Percentiles rank a stretch among this genome's conserved stretches.
Evolutionary conservation across 208 protist genomes (phyloP).

Genomic region (Trypanosoma lewisi): DNA sequence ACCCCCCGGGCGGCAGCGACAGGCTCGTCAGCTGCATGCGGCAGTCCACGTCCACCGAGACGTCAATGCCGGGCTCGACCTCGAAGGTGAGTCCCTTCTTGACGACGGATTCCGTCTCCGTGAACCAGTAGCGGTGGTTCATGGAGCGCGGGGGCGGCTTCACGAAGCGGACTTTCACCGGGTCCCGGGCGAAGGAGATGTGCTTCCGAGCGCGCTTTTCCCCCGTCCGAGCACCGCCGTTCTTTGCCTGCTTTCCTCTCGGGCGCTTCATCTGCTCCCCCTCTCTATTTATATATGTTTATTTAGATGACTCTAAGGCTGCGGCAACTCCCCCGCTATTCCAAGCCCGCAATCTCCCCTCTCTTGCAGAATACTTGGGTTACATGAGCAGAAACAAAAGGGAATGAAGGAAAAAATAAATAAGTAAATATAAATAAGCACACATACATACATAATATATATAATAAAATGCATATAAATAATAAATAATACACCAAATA

Average conservation of each 20-base stretch:
- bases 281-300: no score
- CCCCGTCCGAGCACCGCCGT: not conserved
- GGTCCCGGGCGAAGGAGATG: slow-evolving; percentile 61
- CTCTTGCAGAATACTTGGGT: not conserved
- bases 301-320: no score
- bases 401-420: not conserved
- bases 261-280: slow-evolving; percentile 5
- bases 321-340: no score
- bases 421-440: not conserved
- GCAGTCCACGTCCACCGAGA: slow-evolving; percentile 63
- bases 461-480: not conserved
- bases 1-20: slow-evolving; percentile 25
- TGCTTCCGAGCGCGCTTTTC: slow-evolving; percentile 15
- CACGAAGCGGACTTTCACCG: slow-evolving; percentile 73
- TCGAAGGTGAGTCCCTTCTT: slow-evolving; percentile 76
- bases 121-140: slow-evolving; percentile 83
- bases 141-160: slow-evolving; percentile 67
- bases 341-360: no score
- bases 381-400: no score
- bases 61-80: slow-evolving; percentile 62
- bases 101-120: slow-evolving; percentile 59
- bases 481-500: not conserved
- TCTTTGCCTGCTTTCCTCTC: not conserved
- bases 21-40: slow-evolving; percentile 71
- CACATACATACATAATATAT: not conserved